Percentiles rank a stretch among this genome's conserved stretches.
These are phyloP conservation scores for Saururus chinensis DNA, from an alignment of 164 flowering plant species.

Conservation along the genomic window DNA sequence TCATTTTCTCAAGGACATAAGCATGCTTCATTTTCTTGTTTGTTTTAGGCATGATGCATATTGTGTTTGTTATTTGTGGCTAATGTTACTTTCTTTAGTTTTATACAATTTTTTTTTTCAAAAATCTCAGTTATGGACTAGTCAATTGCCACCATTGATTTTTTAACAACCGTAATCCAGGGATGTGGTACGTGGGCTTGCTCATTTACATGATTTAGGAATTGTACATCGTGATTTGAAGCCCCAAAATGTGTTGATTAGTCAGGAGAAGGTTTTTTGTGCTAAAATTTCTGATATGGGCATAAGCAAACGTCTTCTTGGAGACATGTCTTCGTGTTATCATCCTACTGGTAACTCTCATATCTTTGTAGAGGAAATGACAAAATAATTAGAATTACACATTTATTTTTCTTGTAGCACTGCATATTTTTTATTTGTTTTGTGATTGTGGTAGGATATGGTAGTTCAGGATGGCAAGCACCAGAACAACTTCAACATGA, in stretches of 20 bases:
- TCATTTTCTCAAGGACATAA: not conserved
- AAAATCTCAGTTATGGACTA: too few species aligned
- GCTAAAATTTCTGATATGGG: conserved; percentile 90
- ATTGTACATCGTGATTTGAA: conserved; percentile 73
- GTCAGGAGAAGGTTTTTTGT: conserved; percentile 31
- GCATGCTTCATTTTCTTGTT: not conserved
- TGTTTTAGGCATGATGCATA: not conserved
- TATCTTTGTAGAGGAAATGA: not conserved
- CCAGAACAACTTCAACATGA: conserved; percentile 66
- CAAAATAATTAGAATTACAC: not conserved
- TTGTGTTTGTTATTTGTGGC: not conserved
- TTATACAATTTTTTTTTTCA: not conserved
- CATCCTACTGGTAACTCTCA: conserved; percentile 46
- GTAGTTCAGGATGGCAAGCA: conserved; percentile 89
- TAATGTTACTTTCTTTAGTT: not conserved
- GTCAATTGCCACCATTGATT: not conserved
- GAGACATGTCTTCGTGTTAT: conserved; percentile 45
- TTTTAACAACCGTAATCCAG: conserved; percentile 20
- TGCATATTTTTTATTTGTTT: not conserved
- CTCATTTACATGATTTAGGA: conserved; percentile 74
- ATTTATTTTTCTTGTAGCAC: too few species aligned
- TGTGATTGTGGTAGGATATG: conserved; percentile 33
- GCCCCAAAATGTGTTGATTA: conserved; percentile 76
- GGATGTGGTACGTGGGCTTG: conserved; percentile 59
- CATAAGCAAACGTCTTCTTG: conserved; percentile 57